A percentile compares a stretch with the other conserved stretches of the same genome.
These are phyloP conservation scores for Chytriomyces sp. DNA, from an alignment of 192 early-diverging fungal species.

Conservation along the genomic window DNA sequence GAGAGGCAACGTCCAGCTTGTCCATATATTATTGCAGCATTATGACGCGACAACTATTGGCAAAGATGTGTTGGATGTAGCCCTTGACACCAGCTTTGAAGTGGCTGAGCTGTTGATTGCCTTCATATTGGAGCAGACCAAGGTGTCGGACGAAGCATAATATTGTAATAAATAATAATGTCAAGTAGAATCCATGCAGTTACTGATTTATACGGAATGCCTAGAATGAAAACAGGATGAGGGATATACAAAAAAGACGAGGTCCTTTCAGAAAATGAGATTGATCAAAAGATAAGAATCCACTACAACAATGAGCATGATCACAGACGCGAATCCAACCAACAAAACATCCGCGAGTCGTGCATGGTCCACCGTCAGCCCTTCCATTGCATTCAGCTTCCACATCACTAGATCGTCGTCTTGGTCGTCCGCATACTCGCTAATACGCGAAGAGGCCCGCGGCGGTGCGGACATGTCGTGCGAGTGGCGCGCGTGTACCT, in stretches of 20 bases:
- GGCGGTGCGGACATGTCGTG: background rate
- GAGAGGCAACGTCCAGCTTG: background rate
- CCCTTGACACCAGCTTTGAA: conserved; percentile 2
- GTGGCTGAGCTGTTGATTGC: conserved; percentile 13
- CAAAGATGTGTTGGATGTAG: conserved; percentile 14
- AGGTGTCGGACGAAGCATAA: no score
- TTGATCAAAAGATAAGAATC: background rate
- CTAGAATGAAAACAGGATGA: no score
- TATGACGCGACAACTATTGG: background rate
- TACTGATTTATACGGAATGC: no score
- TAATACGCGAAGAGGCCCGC: background rate
- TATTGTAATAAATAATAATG: no score
- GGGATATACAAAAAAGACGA: no score
- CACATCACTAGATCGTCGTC: background rate
- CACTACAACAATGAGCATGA: background rate
- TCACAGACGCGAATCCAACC: background rate
- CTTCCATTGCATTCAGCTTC: background rate
- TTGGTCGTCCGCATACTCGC: background rate
- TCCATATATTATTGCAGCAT: conserved; percentile 10
- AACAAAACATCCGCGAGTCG: background rate
- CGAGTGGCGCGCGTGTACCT: background rate
- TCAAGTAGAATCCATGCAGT: no score
- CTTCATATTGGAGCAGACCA: background rate
- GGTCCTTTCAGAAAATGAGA: background rate
- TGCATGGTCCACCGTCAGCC: background rate